A percentile compares a stretch with the other conserved stretches of the same genome.
Conservation (phyloP, 768 basidiomycete species). For the Phlegmacium glaucopus region DNA sequence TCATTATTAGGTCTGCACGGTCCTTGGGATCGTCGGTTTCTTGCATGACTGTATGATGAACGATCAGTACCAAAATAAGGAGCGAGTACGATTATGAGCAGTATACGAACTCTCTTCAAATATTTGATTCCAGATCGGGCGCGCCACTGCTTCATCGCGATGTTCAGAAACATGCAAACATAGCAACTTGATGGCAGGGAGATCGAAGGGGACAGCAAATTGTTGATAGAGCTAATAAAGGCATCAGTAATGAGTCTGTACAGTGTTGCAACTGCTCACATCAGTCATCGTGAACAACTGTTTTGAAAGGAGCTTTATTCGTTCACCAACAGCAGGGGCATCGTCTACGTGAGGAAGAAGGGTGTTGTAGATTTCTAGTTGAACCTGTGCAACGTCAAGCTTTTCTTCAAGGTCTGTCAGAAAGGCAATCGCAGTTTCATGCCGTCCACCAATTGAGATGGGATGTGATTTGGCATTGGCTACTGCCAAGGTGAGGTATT, state of each 20-base stretch:
- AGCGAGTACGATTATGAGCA: neutral
- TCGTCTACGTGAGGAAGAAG: constrained; percentile 60
- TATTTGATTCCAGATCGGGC: constrained; percentile 86
- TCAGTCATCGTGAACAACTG: constrained; percentile 79
- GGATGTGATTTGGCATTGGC: constrained; percentile 96
- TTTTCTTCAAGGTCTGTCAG: constrained; percentile 95
- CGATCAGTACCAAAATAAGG: neutral
- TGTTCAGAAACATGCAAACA: constrained; percentile 95
- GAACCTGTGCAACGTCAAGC: constrained; percentile 94
- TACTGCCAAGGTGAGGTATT: constrained; percentile 91
- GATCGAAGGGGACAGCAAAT: constrained; percentile 84
- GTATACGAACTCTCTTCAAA: constrained; percentile 66
- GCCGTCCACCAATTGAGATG: constrained; percentile 67
- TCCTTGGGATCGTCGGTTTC: constrained; percentile 50
- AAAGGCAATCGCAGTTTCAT: constrained; percentile 92
- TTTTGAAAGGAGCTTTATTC: constrained; percentile 55
- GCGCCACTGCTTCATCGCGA: constrained; percentile 75
- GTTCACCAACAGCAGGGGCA: constrained; percentile 58
- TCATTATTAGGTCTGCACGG: constrained; percentile 60
- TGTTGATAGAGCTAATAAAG: constrained; percentile 74
- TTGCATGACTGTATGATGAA: constrained; percentile 42
- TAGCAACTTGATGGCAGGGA: constrained; percentile 80
- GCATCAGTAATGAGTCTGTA: constrained; percentile 7
- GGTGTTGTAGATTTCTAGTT: constrained; percentile 82
- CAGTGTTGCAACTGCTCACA: constrained; percentile 39